Percentiles rank a stretch among this genome's conserved stretches.
Evolutionary conservation across 164 flowering plant species (phyloP).

Genomic region (Liquidambar formosana): DNA sequence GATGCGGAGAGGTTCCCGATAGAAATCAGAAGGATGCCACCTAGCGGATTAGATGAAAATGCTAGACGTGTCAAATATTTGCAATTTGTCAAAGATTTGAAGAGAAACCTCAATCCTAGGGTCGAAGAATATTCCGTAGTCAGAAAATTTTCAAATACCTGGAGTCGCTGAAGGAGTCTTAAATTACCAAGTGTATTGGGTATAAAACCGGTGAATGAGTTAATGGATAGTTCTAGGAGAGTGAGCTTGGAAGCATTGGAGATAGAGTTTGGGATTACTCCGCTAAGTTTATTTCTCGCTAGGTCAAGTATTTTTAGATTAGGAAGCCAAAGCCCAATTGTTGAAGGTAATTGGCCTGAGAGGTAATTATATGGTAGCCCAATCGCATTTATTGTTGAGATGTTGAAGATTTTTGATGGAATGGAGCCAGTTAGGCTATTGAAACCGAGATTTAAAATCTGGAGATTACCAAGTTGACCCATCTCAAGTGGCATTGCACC

Average conservation of each 20-base stretch:
- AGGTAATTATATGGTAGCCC: conserved; percentile 8
- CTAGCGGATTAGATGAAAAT: conserved; percentile 16
- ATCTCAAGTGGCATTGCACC: too few relatives aligned
- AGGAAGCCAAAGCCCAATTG: conserved; percentile 14
- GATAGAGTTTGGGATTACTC: conserved; percentile 25
- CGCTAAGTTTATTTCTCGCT: conserved; percentile 14
- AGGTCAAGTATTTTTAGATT: conserved; percentile 12
- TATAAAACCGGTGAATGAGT: conserved; percentile 25
- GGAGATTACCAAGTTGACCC: too few relatives aligned
- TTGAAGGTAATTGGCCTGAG: conserved; percentile 15
- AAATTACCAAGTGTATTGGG: conserved; percentile 22
- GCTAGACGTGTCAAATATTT: background rate
- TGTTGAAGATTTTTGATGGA: conserved; percentile 17
- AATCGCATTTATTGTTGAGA: conserved; percentile 13
- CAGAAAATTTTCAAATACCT: conserved; percentile 8
- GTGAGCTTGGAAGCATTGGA: conserved; percentile 26
- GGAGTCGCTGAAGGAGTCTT: conserved; percentile 5
- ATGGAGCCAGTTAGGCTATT: conserved; percentile 13
- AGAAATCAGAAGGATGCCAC: conserved; percentile 21
- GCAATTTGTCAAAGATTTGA: conserved; percentile 21
- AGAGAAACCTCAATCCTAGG: conserved; percentile 17
- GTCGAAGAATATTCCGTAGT: conserved; percentile 6
- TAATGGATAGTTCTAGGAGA: background rate
- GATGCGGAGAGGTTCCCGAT: conserved; percentile 33
- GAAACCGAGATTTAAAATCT: too few relatives aligned